Base-by-base conservation (phyloP, 2,329 filamentous ascomycete species). In the Sporothrix pallida region DNA sequence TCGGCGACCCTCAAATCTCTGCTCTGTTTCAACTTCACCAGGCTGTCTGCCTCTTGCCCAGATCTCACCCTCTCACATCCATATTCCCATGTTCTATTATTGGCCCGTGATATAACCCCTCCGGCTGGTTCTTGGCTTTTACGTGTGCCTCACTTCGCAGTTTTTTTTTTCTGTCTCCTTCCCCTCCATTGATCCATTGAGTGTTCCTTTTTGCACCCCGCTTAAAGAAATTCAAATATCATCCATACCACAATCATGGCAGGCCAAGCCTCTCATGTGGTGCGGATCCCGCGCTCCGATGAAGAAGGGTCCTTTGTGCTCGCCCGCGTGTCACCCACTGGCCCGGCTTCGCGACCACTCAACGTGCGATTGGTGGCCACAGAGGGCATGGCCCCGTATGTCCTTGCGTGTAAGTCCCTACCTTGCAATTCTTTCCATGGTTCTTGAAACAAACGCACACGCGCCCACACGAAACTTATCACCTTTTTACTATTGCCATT, bases 361-460 rank as follows among this genome's bases (percentile, higher is more conserved):
- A 90, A 93, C 80, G 81, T 93, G 65, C 90, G 89, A 79, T 81
- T 94, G 44, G 84, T 91, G 48, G 92, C 87, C 48, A 93, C 91
- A 44, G 92, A 94, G 78, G 88, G 89, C 72, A 86, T 87, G 73
- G 86, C 85, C 67, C 86, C 89, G 7, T 93, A 90, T 81, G 83
- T 85, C 58, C 81, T 85, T 73, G 85, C 85, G 75, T 81, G 90
- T 91, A 84, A 86, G 88, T 74, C 20, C 37, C 3, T 63, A 1
- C 17, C 10, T 4, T 37, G 15, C 13, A 15, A 4, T 42, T 15
- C 13, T 37, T 62, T 62, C 31, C 31, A 37, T 37, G 31, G 10
- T 37, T 58, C 9, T 56, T 46, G 54, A 52, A 62, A 70, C 71
- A 54, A 44, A 20, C 10, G 26, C 60, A 37, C 31, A 5, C 31